phyloP scores from a whole-genome alignment of 768 basidiomycete species.

The Boletus sensibilis region DNA sequence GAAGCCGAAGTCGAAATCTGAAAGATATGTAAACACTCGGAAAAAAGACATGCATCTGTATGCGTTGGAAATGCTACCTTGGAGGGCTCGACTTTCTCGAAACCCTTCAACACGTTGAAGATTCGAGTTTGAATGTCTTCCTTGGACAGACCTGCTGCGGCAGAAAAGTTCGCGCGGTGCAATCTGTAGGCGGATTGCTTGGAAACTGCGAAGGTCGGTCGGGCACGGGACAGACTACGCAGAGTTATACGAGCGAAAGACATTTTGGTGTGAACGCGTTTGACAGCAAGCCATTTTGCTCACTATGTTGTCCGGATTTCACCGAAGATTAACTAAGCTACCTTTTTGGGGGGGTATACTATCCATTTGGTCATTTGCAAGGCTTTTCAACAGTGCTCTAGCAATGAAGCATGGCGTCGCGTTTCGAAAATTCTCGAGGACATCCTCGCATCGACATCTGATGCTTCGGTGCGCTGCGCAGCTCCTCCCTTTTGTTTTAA shows the following conservation, averaged over 20 bases:
- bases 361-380: neutral
- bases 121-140: conserved; percentile 26
- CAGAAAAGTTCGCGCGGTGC: conserved; percentile 33
- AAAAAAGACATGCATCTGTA: conserved; percentile 6
- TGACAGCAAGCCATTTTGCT: neutral
- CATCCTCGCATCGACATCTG: conserved; percentile 87
- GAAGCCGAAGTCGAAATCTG: conserved; percentile 63
- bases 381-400: neutral
- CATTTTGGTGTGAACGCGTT: conserved; percentile 32
- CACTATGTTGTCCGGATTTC: conserved; percentile 22
- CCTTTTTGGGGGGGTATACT: neutral
- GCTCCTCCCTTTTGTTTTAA: neutral
- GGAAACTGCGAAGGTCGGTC: conserved; percentile 30
- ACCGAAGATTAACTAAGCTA: conserved; percentile 17
- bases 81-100: conserved; percentile 29
- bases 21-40: conserved; percentile 24
- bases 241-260: conserved; percentile 36
- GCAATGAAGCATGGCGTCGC: conserved; percentile 93
- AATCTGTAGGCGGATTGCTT: conserved; percentile 31
- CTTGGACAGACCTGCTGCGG: conserved; percentile 24
- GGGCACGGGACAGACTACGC: conserved; percentile 27
- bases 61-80: conserved; percentile 23
- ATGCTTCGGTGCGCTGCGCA: conserved; percentile 72
- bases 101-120: conserved; percentile 31
- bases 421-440: conserved; percentile 89